Percentiles rank a stretch among this genome's conserved stretches.
phyloP scores from a whole-genome alignment of 164 flowering plant species.

The Piper longum region DNA sequence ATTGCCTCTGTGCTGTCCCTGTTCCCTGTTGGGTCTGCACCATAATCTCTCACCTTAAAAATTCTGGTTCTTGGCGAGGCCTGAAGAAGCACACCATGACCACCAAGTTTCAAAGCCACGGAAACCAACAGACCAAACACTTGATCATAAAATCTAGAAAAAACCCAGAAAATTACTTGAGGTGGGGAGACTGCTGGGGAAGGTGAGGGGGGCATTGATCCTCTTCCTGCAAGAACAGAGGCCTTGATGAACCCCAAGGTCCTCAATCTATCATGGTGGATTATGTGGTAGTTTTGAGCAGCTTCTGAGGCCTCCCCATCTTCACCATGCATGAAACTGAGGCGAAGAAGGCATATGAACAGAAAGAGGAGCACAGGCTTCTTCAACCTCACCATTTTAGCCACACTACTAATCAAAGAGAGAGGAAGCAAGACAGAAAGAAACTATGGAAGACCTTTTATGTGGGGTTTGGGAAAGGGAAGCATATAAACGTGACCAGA shows the following conservation, averaged over 20 bases:
- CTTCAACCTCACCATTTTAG: neutral
- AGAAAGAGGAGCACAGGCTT: neutral
- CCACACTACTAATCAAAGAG: too few relatives aligned
- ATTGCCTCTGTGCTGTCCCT: slow-evolving; percentile 74
- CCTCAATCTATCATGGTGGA: neutral
- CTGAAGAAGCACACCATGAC: slow-evolving; percentile 7
- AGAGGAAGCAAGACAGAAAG: too few relatives aligned
- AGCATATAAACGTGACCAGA: too few relatives aligned
- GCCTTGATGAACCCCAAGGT: slow-evolving; percentile 17
- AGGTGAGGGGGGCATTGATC: slow-evolving; percentile 5
- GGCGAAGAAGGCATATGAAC: neutral
- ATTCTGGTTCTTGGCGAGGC: slow-evolving; percentile 13
- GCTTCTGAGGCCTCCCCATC: neutral
- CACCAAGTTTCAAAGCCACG: neutral
- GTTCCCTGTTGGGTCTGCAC: slow-evolving; percentile 83
- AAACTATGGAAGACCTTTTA: too few relatives aligned
- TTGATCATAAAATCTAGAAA: neutral
- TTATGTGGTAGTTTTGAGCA: neutral
- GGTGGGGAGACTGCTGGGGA: slow-evolving; percentile 9
- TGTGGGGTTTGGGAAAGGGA: too few relatives aligned
- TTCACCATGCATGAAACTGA: neutral
- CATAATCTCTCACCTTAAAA: slow-evolving; percentile 45
- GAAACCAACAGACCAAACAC: neutral
- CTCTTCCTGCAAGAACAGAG: slow-evolving; percentile 13
- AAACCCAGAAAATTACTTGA: slow-evolving; percentile 4